Evolutionary conservation across 352 stramenopile species (phyloP).

Genomic region (Phytophthora sojae): DNA sequence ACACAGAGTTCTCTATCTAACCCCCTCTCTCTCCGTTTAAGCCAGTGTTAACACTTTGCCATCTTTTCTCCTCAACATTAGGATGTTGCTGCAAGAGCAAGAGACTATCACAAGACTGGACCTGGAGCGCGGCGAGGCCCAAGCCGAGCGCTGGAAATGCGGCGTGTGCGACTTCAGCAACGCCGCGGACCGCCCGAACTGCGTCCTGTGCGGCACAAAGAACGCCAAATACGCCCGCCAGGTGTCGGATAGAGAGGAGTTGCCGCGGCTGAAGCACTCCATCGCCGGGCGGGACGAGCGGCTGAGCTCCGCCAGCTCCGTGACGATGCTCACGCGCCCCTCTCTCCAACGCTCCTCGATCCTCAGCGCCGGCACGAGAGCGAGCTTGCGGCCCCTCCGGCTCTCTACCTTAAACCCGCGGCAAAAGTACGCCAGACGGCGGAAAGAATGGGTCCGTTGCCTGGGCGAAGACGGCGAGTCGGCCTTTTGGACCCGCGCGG

Average conservation of each 20-base stretch:
- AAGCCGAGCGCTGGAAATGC: constrained; percentile 81
- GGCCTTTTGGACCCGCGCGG: constrained; percentile 74
- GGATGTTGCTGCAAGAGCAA: constrained; percentile 62
- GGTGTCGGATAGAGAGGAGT: constrained; percentile 30
- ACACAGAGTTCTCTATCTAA: neutral
- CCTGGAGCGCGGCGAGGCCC: constrained; percentile 67
- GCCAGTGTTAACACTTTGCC: neutral
- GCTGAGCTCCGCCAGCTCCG: constrained; percentile 33
- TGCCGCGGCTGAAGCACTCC: constrained; percentile 38
- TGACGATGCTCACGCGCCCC: constrained; percentile 36
- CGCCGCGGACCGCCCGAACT: constrained; percentile 62
- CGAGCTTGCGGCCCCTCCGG: constrained; percentile 39
- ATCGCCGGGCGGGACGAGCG: constrained; percentile 39
- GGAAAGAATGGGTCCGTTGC: constrained; percentile 83
- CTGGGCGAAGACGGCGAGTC: constrained; percentile 65
- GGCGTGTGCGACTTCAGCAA: constrained; percentile 85
- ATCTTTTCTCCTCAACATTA: neutral
- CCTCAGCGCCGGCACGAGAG: constrained; percentile 24
- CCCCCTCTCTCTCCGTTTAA: neutral
- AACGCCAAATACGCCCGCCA: constrained; percentile 35
- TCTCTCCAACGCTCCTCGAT: constrained; percentile 35
- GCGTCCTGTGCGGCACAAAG: constrained; percentile 79
- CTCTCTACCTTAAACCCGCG: constrained; percentile 74
- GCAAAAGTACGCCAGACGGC: constrained; percentile 80
- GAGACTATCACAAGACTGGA: constrained; percentile 76